phyloP scores from a whole-genome alignment of 371 early-diverging fungal genomes.

The Apophysomyces variabilis region DNA sequence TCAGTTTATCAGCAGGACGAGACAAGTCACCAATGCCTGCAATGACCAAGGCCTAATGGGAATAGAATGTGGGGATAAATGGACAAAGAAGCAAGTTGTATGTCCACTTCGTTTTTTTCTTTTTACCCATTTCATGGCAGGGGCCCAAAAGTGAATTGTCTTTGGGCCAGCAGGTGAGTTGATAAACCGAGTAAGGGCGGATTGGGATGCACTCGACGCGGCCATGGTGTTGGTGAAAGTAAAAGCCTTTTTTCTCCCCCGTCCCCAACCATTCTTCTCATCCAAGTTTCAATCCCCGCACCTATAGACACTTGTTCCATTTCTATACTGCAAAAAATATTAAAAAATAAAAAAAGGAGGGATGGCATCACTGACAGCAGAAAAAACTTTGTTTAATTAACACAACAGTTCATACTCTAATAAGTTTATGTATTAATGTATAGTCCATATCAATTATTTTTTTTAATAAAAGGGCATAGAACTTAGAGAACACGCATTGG shows the following conservation, averaged over 20 bases:
- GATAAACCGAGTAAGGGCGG: slow-evolving; percentile 67
- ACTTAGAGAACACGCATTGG: no score
- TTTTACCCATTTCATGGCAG: slow-evolving; percentile 55
- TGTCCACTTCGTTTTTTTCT: not conserved
- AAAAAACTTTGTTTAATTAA: no score
- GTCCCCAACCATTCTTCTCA: no score
- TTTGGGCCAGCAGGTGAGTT: slow-evolving; percentile 81
- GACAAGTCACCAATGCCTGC: slow-evolving; percentile 92
- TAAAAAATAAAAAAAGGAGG: no score
- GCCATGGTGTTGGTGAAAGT: slow-evolving; percentile 40
- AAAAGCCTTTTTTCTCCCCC: slow-evolving; percentile 5
- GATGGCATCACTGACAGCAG: no score
- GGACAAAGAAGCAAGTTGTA: not conserved
- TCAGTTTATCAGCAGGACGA: slow-evolving; percentile 92
- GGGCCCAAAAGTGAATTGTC: slow-evolving; percentile 58
- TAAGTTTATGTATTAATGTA: no score
- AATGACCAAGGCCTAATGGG: slow-evolving; percentile 49
- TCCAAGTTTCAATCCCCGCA: no score
- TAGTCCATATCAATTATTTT: no score
- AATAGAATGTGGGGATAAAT: not conserved
- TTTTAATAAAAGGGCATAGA: no score
- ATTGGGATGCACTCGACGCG: slow-evolving; percentile 54
- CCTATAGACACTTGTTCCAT: no score
- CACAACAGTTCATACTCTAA: no score
- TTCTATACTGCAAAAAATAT: no score